Evolutionary conservation across 345 rosid genomes (phyloP), one percentile per base, ranked within the genome.

Genomic region (Aethionema arabicum): DNA sequence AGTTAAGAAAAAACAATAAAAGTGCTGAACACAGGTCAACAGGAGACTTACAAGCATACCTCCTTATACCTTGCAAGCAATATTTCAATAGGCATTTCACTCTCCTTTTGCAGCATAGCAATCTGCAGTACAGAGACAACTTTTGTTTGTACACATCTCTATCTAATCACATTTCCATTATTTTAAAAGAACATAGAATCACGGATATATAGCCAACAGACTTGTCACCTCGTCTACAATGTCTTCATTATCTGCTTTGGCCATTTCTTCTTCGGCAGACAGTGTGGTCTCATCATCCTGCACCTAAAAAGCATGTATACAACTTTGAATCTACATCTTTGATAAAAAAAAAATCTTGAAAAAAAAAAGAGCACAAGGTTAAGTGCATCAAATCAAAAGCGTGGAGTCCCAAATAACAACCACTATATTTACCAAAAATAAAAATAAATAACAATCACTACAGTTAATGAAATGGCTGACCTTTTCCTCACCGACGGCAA

Each of bases 241-340:
- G 73, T 82, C 81, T 52, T 65, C 72, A 68, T 74, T 53, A 78
- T 93, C 99, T 56, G 71, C 82, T 75, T 80, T 84, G 47, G 91
- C 92, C 70, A 93, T 59, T 69, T 86, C 87, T 77, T 93, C 97
- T 81, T 93, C 99, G 55, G 83, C 89, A 3, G 77, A 77, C 68
- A 90, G 76, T 53, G 99, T 90, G 33, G 95, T 77, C 79, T 93
- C 99, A 66, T 93, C 97, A 79, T 93, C 99, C 97, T 93, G 47
- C 59, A 67, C 67, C 74, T 55, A 59, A 52, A 59, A 29, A 46
- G 58, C 13, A 70, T 21, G 54, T 47, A 47, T 3, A 52, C 38
- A 71, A 44, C 37, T 58, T 35, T 52, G 43, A 72, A 35, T 10
- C 37, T 6, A 65, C 52, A 51, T 44, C 43, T 8, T 52, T 12